Percentiles rank a stretch among this genome's conserved stretches.
Conservation (phyloP, 257 asterid species). For the Petunia secreta region DNA sequence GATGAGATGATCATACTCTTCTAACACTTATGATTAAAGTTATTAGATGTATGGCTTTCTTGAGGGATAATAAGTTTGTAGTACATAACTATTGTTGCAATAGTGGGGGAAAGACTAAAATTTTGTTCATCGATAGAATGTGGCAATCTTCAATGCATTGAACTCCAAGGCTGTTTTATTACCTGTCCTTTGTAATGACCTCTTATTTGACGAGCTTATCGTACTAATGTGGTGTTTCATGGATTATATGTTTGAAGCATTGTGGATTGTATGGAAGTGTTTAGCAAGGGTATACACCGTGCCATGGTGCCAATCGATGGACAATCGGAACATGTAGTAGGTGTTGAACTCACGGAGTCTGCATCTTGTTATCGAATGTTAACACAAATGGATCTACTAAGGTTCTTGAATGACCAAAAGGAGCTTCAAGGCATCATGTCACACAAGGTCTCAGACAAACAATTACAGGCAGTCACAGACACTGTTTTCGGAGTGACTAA, state of each 20-base stretch:
- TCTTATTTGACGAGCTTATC: not conserved
- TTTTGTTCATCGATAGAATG: not conserved
- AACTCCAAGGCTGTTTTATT: not conserved
- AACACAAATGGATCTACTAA: constrained; percentile 79
- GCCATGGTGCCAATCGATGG: constrained; percentile 82
- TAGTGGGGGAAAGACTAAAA: not conserved
- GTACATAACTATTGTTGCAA: too few relatives aligned
- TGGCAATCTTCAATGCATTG: not conserved
- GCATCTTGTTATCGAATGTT: constrained; percentile 83
- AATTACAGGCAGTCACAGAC: constrained; percentile 53
- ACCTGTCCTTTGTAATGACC: not conserved
- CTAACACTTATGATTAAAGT: too few relatives aligned
- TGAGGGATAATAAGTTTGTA: too few relatives aligned
- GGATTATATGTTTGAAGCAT: constrained; percentile 39
- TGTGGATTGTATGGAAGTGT: constrained; percentile 89
- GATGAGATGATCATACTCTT: too few relatives aligned
- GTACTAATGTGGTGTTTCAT: not conserved
- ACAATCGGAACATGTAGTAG: constrained; percentile 61
- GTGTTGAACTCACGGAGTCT: constrained; percentile 78
- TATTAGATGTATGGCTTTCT: too few relatives aligned
- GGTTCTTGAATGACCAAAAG: constrained; percentile 53
- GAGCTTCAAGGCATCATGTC: constrained; percentile 54
- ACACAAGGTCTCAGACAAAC: constrained; percentile 36
- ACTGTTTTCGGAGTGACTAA: constrained; percentile 59
- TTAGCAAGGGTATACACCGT: constrained; percentile 88